Conservation (phyloP, 306 rosid genomes). For the Calophaca sinica region DNA sequence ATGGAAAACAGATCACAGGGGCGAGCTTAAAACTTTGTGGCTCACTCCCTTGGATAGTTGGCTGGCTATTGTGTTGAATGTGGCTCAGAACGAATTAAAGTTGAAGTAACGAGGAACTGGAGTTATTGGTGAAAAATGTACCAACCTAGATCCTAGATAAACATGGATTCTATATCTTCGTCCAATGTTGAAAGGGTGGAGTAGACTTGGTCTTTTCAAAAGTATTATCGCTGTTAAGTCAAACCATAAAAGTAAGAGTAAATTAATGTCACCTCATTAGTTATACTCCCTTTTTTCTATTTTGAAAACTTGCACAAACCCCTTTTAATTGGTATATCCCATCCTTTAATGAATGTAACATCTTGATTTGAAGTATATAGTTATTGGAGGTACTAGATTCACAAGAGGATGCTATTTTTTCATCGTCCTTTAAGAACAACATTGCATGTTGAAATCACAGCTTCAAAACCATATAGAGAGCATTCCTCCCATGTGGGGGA, state of each 20-base stretch:
- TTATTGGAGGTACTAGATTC: constrained; percentile 31
- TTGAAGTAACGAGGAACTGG: constrained; percentile 9
- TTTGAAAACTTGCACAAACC: constrained; percentile 23
- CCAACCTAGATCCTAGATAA: neutral
- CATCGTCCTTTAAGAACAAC: neutral
- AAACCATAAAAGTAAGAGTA: constrained; percentile 9
- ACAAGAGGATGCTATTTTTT: constrained; percentile 6
- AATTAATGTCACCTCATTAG: constrained; percentile 8
- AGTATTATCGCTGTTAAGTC: neutral
- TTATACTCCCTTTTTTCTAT: neutral
- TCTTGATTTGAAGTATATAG: neutral
- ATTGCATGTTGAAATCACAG: constrained; percentile 16
- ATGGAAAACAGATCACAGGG: constrained; percentile 2
- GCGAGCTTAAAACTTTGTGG: constrained; percentile 7
- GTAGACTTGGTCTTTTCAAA: neutral
- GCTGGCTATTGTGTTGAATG: constrained; percentile 28
- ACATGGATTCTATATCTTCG: neutral
- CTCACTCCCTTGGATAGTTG: neutral
- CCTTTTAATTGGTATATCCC: constrained; percentile 15
- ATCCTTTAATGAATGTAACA: neutral
- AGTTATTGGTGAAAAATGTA: neutral
- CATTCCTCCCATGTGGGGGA: no score
- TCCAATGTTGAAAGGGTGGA: neutral
- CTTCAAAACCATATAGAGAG: no score
- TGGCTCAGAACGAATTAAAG: constrained; percentile 4